These are phyloP conservation scores for Diutina sp. DNA, from an alignment of 1,139 yeast species.

Conservation along the genomic window DNA sequence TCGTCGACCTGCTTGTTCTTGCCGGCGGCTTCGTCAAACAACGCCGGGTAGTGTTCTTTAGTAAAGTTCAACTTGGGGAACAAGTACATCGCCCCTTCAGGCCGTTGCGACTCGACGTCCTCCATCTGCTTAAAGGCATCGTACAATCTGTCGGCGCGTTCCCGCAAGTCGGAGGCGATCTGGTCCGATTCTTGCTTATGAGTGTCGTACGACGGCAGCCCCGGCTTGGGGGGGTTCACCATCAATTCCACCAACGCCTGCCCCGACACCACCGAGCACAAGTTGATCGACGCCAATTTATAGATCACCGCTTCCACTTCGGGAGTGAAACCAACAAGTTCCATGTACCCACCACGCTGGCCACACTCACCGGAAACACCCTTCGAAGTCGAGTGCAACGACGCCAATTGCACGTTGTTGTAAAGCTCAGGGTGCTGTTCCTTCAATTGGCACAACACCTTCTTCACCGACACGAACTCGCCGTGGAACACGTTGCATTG, in stretches of 20 bases:
- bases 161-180: constrained; percentile 49
- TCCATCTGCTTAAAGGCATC: constrained; percentile 65
- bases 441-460: constrained; percentile 53
- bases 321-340: constrained; percentile 63
- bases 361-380: constrained; percentile 98
- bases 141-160: constrained; percentile 53
- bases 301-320: constrained; percentile 38
- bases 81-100: constrained; percentile 95
- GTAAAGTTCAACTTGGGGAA: constrained; percentile 71
- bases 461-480: constrained; percentile 52
- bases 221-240: constrained; percentile 79
- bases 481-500: constrained; percentile 80
- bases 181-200: constrained; percentile 48
- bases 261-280: constrained; percentile 91
- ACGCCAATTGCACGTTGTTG: constrained; percentile 73
- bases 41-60: constrained; percentile 29
- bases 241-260: constrained; percentile 86
- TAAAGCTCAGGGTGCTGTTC: constrained; percentile 39
- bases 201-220: constrained; percentile 61
- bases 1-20: constrained; percentile 61
- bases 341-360: constrained; percentile 98
- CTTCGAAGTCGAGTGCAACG: constrained; percentile 90
- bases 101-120: constrained; percentile 74
- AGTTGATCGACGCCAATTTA: constrained; percentile 6
- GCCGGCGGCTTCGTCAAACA: constrained; percentile 43